Evolutionary conservation across 2,329 filamentous ascomycete genomes (phyloP).

Genomic region (Periconia sp.): DNA sequence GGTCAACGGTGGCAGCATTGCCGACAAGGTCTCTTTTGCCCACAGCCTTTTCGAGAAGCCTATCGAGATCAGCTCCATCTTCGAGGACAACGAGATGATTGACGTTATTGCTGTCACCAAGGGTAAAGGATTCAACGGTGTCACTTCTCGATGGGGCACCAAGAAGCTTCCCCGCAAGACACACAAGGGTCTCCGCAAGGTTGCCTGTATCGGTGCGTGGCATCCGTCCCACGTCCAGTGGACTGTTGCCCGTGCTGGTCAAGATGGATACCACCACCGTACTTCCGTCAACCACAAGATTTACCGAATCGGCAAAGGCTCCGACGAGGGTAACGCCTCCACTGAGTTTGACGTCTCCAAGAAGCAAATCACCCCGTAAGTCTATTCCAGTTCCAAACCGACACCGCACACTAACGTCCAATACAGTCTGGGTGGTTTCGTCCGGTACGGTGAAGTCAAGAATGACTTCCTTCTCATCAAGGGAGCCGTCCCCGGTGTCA

Average conservation of each 20-base stretch:
- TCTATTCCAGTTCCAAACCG: slow-evolving; percentile 35
- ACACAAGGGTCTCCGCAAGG: slow-evolving; percentile 99
- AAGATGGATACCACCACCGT: slow-evolving; percentile 99
- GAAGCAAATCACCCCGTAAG: slow-evolving; percentile 99
- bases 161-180: slow-evolving; percentile 99
- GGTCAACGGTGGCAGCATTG: slow-evolving; percentile 94
- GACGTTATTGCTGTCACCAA: slow-evolving; percentile 99
- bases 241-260: slow-evolving; percentile 99
- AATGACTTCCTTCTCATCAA: slow-evolving; percentile 99
- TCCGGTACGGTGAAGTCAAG: slow-evolving; percentile 98
- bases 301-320: slow-evolving; percentile 95
- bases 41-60: slow-evolving; percentile 99
- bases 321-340: slow-evolving; percentile 86
- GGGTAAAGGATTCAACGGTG: slow-evolving; percentile 98
- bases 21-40: slow-evolving; percentile 97
- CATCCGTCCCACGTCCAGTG: slow-evolving; percentile 99
- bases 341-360: slow-evolving; percentile 97
- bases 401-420: slow-evolving; percentile 36
- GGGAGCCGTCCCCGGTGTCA: slow-evolving; percentile 95
- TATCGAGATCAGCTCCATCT: slow-evolving; percentile 87
- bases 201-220: slow-evolving; percentile 99
- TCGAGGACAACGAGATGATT: slow-evolving; percentile 99
- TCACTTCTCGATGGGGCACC: slow-evolving; percentile 97
- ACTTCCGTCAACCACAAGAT: slow-evolving; percentile 99
- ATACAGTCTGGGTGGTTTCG: slow-evolving; percentile 93